Evolutionary conservation across 2,329 filamentous ascomycete species (phyloP).

Genomic region (Didymella exigua): DNA sequence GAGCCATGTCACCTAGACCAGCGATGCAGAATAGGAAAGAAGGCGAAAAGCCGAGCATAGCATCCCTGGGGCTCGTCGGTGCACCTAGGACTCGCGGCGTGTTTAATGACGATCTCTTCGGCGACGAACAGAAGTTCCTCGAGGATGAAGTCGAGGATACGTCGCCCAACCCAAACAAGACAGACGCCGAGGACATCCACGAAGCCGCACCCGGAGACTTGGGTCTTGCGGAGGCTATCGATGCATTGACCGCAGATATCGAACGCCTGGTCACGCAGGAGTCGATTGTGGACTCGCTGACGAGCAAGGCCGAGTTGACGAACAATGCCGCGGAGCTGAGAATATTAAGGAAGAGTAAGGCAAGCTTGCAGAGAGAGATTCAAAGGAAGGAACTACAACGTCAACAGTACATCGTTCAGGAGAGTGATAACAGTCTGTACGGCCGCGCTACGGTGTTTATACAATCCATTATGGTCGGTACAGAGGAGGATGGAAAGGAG

Average conservation of each 20-base stretch:
- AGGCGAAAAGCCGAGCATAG: conserved; percentile 78
- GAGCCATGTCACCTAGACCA: conserved; percentile 49
- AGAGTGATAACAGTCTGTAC: conserved; percentile 96
- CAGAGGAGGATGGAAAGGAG: conserved; percentile 89
- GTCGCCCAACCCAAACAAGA: conserved; percentile 60
- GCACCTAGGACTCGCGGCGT: conserved; percentile 87
- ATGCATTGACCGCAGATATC: conserved; percentile 85
- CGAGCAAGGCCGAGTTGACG: conserved; percentile 91
- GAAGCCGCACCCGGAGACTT: conserved; percentile 94
- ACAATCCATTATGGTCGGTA: conserved; percentile 89
- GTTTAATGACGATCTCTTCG: conserved; percentile 91
- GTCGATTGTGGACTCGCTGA: conserved; percentile 87
- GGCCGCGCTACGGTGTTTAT: conserved; percentile 89
- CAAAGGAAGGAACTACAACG: conserved; percentile 92
- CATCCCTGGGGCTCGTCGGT: conserved; percentile 88
- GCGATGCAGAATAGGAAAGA: conserved; percentile 47
- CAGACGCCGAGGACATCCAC: conserved; percentile 81
- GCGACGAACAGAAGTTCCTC: conserved; percentile 83
- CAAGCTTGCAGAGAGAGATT: conserved; percentile 90
- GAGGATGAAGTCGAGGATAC: conserved; percentile 84
- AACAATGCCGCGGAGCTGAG: conserved; percentile 94
- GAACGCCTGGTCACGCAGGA: conserved; percentile 88
- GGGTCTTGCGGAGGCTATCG: conserved; percentile 90
- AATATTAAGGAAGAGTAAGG: conserved; percentile 90
- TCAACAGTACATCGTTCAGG: conserved; percentile 95